A percentile compares a stretch with the other conserved stretches of the same genome.
phyloP scores from a whole-genome alignment of 2,329 filamentous ascomycete species.

The Clarireedia paspali region DNA sequence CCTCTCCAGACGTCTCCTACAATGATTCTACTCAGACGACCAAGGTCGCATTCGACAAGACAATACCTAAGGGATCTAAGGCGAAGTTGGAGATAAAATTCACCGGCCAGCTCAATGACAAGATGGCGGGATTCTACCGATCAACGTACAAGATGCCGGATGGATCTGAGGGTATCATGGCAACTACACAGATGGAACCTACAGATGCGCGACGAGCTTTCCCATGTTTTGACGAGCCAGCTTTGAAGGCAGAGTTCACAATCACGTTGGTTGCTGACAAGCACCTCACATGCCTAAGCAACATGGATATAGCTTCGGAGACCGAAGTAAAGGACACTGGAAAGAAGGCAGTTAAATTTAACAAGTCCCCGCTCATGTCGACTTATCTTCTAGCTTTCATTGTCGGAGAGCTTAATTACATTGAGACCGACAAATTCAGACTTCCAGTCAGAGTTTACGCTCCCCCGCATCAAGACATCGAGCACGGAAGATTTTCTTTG shows the following conservation, averaged over 20 bases:
- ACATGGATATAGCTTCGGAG: conserved; percentile 89
- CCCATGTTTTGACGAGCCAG: conserved; percentile 94
- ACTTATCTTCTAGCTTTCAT: conserved; percentile 94
- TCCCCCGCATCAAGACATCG: conserved; percentile 80
- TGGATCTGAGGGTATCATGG: conserved; percentile 73
- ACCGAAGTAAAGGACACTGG: conserved; percentile 60
- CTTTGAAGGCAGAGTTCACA: conserved; percentile 87
- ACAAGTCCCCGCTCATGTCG: conserved; percentile 88
- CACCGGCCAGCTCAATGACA: conserved; percentile 75
- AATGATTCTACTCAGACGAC: conserved; percentile 75
- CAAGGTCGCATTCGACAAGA: conserved; percentile 70
- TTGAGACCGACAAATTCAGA: conserved; percentile 86
- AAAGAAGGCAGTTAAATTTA: conserved; percentile 81
- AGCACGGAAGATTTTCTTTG: conserved; percentile 84
- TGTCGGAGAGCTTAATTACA: conserved; percentile 86
- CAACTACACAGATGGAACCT: conserved; percentile 92
- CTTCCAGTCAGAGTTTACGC: conserved; percentile 92
- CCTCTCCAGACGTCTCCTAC: conserved; percentile 61
- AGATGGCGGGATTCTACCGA: conserved; percentile 96
- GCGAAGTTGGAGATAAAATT: conserved; percentile 73
- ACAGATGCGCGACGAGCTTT: conserved; percentile 90
- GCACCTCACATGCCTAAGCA: conserved; percentile 84
- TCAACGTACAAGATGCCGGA: conserved; percentile 83
- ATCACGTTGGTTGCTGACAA: conserved; percentile 88
- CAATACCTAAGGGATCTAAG: conserved; percentile 66